Percentiles rank a stretch among this genome's conserved stretches.
phyloP scores from a whole-genome alignment of 495 filamentous ascomycete genomes.

The Stereocaulon alpinum region DNA sequence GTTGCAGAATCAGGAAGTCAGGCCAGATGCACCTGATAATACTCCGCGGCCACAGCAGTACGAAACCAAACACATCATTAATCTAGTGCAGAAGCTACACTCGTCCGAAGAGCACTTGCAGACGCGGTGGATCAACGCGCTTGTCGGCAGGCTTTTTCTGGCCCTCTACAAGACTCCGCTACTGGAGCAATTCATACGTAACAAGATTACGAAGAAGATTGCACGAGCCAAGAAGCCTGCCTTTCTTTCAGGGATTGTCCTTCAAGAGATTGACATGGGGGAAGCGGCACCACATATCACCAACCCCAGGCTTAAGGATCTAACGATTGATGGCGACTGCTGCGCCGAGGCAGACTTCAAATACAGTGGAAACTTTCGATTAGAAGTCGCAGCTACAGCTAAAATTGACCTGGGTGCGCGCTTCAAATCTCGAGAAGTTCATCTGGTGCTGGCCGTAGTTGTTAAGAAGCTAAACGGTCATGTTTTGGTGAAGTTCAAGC shows the following conservation, averaged over 20 bases:
- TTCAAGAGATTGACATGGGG: slow-evolving; percentile 78
- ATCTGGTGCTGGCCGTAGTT: slow-evolving; percentile 76
- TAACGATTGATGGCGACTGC: slow-evolving; percentile 84
- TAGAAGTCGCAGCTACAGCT: slow-evolving; percentile 83
- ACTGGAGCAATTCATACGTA: slow-evolving; percentile 63
- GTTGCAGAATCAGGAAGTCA: slow-evolving; percentile 69
- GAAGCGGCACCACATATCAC: slow-evolving; percentile 80
- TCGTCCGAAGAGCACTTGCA: slow-evolving; percentile 86
- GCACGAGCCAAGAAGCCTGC: slow-evolving; percentile 83
- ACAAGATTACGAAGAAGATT: slow-evolving; percentile 94
- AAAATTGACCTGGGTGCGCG: slow-evolving; percentile 79
- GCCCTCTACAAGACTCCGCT: slow-evolving; percentile 75
- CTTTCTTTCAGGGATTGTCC: slow-evolving; percentile 70
- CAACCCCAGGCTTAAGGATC: slow-evolving; percentile 77
- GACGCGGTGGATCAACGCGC: slow-evolving; percentile 88
- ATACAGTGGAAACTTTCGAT: slow-evolving; percentile 78
- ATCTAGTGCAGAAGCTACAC: slow-evolving; percentile 77
- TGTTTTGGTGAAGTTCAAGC: slow-evolving; percentile 75
- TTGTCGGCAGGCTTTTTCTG: slow-evolving; percentile 79
- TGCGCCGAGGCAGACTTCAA: slow-evolving; percentile 74
- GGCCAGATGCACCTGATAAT: slow-evolving; percentile 41
- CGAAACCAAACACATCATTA: slow-evolving; percentile 73
- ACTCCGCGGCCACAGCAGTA: slow-evolving; percentile 69
- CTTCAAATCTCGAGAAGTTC: slow-evolving; percentile 84
- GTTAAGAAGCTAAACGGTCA: slow-evolving; percentile 82